Percentiles rank a stretch among this genome's conserved stretches.
phyloP scores from a whole-genome alignment of 1,284 basidiomycete genomes.

The Gymnopus androsaceus region DNA sequence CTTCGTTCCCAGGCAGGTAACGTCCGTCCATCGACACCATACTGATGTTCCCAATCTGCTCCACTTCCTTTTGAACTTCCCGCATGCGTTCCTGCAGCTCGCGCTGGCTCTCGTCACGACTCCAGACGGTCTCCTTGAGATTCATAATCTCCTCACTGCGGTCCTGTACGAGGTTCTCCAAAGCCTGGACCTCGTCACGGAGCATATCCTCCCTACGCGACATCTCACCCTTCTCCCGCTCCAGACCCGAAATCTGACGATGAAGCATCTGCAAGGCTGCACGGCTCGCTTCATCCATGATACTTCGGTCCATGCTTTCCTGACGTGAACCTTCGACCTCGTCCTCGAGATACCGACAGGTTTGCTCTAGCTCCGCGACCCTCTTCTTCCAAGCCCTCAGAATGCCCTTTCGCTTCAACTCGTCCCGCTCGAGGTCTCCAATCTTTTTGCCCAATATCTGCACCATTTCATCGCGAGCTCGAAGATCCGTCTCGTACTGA shows the following conservation, averaged over 20 bases:
- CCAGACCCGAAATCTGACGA: conserved; percentile 58
- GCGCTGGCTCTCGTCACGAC: conserved; percentile 51
- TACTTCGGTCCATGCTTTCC: conserved; percentile 68
- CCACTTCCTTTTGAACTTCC: conserved; percentile 59
- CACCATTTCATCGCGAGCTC: conserved; percentile 69
- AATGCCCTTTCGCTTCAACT: conserved; percentile 52
- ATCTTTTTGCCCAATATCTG: conserved; percentile 58
- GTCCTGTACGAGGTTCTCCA: conserved; percentile 42
- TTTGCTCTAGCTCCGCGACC: conserved; percentile 66
- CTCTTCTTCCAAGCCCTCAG: conserved; percentile 71
- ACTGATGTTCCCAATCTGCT: conserved; percentile 50
- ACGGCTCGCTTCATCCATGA: conserved; percentile 78
- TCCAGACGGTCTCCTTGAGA: conserved; percentile 50
- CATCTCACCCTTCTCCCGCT: conserved; percentile 58
- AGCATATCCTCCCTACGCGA: conserved; percentile 43
- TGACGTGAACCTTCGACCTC: conserved; percentile 68
- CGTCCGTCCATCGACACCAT: conserved; percentile 39
- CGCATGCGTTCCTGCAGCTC: conserved; percentile 52
- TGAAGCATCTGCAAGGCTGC: conserved; percentile 70
- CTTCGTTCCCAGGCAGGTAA: conserved; percentile 29
- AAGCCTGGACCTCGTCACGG: conserved; percentile 42
- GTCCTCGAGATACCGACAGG: conserved; percentile 64
- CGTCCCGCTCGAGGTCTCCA: conserved; percentile 58
- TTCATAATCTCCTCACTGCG: conserved; percentile 41
- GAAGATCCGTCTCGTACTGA: conserved; percentile 73